phyloP scores from a whole-genome alignment of 2,329 filamentous ascomycete species.

The Aspergillus bombycis region DNA sequence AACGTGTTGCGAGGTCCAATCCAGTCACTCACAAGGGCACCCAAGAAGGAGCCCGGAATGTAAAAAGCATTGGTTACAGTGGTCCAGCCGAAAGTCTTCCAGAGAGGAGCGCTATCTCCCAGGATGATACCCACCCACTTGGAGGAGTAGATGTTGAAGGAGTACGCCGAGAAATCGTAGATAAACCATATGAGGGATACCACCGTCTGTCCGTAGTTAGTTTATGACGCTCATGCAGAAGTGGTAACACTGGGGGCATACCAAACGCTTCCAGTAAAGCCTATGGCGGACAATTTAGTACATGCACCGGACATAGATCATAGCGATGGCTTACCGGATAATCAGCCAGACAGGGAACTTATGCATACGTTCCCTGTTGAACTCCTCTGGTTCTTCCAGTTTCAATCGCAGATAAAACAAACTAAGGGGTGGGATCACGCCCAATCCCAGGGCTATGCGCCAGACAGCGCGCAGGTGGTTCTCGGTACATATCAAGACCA shows the following conservation, averaged over 20 bases:
- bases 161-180: conserved; percentile 83
- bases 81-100: conserved; percentile 84
- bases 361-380: conserved; percentile 70
- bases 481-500: conserved; percentile 62
- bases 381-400: conserved; percentile 78
- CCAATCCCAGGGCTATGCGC: conserved; percentile 79
- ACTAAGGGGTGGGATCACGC: conserved; percentile 73
- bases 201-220: conserved; percentile 44
- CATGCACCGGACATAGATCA: conserved; percentile 49
- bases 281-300: conserved; percentile 30
- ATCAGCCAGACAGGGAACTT: conserved; percentile 57
- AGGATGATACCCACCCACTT: conserved; percentile 64
- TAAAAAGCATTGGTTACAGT: conserved; percentile 88
- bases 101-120: conserved; percentile 63
- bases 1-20: conserved; percentile 78
- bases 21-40: conserved; percentile 76
- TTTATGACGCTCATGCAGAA: neutral
- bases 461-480: conserved; percentile 74
- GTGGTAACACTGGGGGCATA: conserved; percentile 21
- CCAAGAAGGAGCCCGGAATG: conserved; percentile 77
- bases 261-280: conserved; percentile 76
- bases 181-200: conserved; percentile 83
- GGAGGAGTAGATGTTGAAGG: conserved; percentile 82
- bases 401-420: conserved; percentile 72
- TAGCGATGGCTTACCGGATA: conserved; percentile 42